Percentiles rank a stretch among this genome's conserved stretches.
Evolutionary conservation across 2,329 filamentous ascomycete genomes (phyloP).

Genomic region (Fusarium coicis): DNA sequence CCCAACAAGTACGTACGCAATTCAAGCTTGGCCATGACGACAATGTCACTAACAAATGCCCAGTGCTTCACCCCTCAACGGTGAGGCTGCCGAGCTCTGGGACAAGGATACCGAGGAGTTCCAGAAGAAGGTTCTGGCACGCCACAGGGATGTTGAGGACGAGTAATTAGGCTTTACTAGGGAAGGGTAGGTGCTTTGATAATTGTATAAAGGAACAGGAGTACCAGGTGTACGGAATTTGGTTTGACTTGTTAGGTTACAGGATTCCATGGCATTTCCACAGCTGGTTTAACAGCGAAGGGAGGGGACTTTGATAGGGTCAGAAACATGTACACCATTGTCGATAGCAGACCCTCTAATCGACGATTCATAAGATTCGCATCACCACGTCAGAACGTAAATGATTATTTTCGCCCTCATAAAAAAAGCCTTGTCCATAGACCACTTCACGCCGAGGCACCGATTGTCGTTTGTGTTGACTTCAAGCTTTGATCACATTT

Average conservation of each 20-base stretch:
- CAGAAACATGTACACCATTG: constrained; percentile 42
- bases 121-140: constrained; percentile 76
- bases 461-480: constrained; percentile 41
- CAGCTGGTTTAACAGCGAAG: constrained; percentile 30
- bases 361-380: constrained; percentile 40
- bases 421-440: constrained; percentile 36
- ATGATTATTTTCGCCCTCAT: constrained; percentile 39
- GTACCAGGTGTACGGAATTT: constrained; percentile 51
- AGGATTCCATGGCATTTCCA: constrained; percentile 48
- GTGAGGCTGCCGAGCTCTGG: constrained; percentile 96
- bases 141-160: constrained; percentile 73
- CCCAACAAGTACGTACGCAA: constrained; percentile 86
- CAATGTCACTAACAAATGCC: constrained; percentile 33
- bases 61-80: constrained; percentile 89
- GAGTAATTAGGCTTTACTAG: constrained; percentile 55
- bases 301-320: constrained; percentile 35
- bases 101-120: constrained; percentile 88
- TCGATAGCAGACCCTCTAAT: constrained; percentile 43
- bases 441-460: constrained; percentile 45
- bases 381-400: constrained; percentile 39
- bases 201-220: constrained; percentile 54
- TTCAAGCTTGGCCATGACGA: neutral
- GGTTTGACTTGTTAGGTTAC: constrained; percentile 47
- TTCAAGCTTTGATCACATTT: constrained; percentile 51
- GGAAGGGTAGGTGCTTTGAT: constrained; percentile 34